phyloP scores from a whole-genome alignment of 306 rosid genomes.

The Hippophae gyantsensis region DNA sequence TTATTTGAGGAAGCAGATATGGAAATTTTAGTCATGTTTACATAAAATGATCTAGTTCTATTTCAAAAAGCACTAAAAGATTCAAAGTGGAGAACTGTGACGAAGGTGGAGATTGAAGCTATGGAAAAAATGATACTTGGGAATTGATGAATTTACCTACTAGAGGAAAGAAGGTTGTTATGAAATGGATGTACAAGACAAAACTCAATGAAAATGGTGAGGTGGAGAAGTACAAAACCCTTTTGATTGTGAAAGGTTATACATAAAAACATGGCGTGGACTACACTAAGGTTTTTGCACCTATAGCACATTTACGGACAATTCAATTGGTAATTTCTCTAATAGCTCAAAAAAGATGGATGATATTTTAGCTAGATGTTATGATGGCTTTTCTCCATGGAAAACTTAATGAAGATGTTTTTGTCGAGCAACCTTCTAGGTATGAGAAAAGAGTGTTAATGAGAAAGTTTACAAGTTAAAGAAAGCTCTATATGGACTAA shows the following conservation, averaged over 20 bases:
- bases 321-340: too few relatives aligned
- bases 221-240: slow-evolving; percentile 6
- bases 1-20: slow-evolving; percentile 1
- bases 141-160: slow-evolving; percentile 1
- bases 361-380: too few relatives aligned
- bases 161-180: background rate
- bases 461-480: too few relatives aligned
- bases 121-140: slow-evolving; percentile 4
- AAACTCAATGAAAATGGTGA: slow-evolving; percentile 7
- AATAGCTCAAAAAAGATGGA: too few relatives aligned
- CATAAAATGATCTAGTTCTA: background rate
- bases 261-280: background rate
- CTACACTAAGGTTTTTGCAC: background rate
- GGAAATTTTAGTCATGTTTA: slow-evolving; percentile 1
- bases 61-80: background rate
- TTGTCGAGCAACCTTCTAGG: too few relatives aligned
- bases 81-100: background rate
- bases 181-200: slow-evolving; percentile 3
- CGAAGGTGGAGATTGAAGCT: background rate
- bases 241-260: slow-evolving; percentile 1
- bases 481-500: too few relatives aligned
- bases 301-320: too few relatives aligned
- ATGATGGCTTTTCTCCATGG: too few relatives aligned
- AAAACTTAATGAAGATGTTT: too few relatives aligned
- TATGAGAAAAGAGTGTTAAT: too few relatives aligned